Evolutionary conservation across 805 yeast species (phyloP).

Genomic region (Ogataea siamensis): DNA sequence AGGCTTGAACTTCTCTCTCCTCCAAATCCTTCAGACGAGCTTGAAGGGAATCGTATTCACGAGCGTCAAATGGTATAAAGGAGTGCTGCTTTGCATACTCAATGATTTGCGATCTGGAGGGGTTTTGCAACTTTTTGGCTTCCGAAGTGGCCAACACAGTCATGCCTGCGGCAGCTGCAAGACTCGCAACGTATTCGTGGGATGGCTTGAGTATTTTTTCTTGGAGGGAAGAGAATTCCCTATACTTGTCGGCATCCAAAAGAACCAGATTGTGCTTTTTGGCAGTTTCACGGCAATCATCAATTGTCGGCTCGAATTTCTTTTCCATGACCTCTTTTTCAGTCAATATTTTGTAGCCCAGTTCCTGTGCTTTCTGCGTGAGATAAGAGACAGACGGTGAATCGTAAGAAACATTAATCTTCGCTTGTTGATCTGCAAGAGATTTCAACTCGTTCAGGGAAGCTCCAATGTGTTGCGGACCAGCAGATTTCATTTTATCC

Average conservation of each 20-base stretch:
- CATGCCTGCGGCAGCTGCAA: conserved; percentile 30
- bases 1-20: background rate
- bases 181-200: conserved; percentile 31
- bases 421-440: conserved; percentile 23
- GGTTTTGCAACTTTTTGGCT: conserved; percentile 14
- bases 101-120: conserved; percentile 17
- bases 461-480: conserved; percentile 23
- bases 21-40: conserved; percentile 1
- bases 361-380: conserved; percentile 21
- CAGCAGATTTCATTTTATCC: conserved; percentile 10
- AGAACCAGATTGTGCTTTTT: conserved; percentile 15
- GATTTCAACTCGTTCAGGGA: conserved; percentile 31
- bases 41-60: conserved; percentile 3
- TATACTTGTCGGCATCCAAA: conserved; percentile 17
- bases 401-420: conserved; percentile 17
- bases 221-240: conserved; percentile 1
- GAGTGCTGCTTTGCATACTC: conserved; percentile 12
- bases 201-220: conserved; percentile 18
- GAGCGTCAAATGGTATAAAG: conserved; percentile 7
- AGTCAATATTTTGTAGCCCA: conserved; percentile 18
- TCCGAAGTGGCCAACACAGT: conserved; percentile 19
- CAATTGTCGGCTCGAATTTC: conserved; percentile 8
- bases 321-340: conserved; percentile 5
- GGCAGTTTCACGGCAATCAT: conserved; percentile 9
- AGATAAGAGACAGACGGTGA: conserved; percentile 31